Percentiles rank a stretch among this genome's conserved stretches.
phyloP scores from a whole-genome alignment of 148 eudicot species.

The Beta vulgaris region DNA sequence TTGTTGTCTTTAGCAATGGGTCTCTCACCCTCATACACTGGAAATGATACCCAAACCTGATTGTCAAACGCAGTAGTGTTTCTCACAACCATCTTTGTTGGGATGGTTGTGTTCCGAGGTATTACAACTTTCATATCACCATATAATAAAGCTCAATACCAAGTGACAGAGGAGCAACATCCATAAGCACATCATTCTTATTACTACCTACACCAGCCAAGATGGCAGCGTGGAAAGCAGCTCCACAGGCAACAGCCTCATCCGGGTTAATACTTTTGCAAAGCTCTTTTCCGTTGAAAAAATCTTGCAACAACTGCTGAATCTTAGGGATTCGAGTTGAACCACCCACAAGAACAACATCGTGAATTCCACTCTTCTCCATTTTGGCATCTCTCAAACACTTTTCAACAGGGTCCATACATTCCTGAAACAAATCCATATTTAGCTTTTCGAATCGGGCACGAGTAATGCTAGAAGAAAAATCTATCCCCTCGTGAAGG shows the following conservation, averaged over 20 bases:
- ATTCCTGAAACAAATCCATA: constrained; percentile 2
- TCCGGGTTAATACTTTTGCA: constrained; percentile 12
- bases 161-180: not conserved
- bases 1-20: constrained; percentile 4
- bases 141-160: not conserved
- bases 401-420: not conserved
- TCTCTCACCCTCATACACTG: not conserved
- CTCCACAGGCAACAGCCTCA: constrained; percentile 7
- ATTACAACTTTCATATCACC: not conserved
- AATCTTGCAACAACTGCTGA: constrained; percentile 10
- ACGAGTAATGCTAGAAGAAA: not conserved
- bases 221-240: not conserved
- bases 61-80: not conserved
- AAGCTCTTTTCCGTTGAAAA: constrained; percentile 1
- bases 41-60: not conserved
- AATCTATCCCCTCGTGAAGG: not conserved
- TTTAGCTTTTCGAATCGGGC: not conserved
- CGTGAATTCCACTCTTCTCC: not conserved
- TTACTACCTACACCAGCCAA: not conserved
- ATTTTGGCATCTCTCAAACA: not conserved
- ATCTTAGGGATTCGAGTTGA: constrained; percentile 7
- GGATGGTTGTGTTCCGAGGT: not conserved
- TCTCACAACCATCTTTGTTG: not conserved
- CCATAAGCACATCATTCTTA: not conserved
- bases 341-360: constrained; percentile 12